phyloP scores from a whole-genome alignment of 192 early-diverging fungal genomes.

The Coemansia sp. region DNA sequence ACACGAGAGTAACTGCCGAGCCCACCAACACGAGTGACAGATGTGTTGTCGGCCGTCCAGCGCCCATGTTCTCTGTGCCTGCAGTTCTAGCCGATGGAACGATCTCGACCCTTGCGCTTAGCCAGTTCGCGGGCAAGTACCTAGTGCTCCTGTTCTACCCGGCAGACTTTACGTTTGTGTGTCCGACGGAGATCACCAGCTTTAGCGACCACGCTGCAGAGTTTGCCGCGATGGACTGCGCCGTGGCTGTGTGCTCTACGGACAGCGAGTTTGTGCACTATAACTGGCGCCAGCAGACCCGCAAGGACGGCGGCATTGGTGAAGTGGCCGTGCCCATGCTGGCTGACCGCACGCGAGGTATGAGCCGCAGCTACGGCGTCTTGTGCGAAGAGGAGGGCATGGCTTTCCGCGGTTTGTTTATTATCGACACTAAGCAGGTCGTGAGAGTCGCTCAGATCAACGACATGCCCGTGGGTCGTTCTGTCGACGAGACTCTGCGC shows the following conservation, averaged over 20 bases:
- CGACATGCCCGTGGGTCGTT: slow-evolving; percentile 77
- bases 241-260: slow-evolving; percentile 62
- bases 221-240: slow-evolving; percentile 68
- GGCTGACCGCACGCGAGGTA: slow-evolving; percentile 67
- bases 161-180: slow-evolving; percentile 77
- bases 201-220: slow-evolving; percentile 71
- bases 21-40: not conserved
- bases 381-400: slow-evolving; percentile 67
- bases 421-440: slow-evolving; percentile 76
- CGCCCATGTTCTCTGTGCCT: slow-evolving; percentile 9
- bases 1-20: not conserved
- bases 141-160: slow-evolving; percentile 83
- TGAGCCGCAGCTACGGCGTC: slow-evolving; percentile 74
- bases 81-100: slow-evolving; percentile 12
- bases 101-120: not conserved
- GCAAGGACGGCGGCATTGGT: slow-evolving; percentile 79
- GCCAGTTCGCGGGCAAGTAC: slow-evolving; percentile 40
- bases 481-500: slow-evolving; percentile 75
- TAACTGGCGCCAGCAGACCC: slow-evolving; percentile 72
- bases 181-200: slow-evolving; percentile 80
- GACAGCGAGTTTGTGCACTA: slow-evolving; percentile 79
- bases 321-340: slow-evolving; percentile 78
- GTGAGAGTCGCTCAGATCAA: slow-evolving; percentile 78
- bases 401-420: slow-evolving; percentile 77
- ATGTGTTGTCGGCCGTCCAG: not conserved